Conservation (phyloP, 192 early-diverging fungal species). For the Polychytrium aggregatum region DNA sequence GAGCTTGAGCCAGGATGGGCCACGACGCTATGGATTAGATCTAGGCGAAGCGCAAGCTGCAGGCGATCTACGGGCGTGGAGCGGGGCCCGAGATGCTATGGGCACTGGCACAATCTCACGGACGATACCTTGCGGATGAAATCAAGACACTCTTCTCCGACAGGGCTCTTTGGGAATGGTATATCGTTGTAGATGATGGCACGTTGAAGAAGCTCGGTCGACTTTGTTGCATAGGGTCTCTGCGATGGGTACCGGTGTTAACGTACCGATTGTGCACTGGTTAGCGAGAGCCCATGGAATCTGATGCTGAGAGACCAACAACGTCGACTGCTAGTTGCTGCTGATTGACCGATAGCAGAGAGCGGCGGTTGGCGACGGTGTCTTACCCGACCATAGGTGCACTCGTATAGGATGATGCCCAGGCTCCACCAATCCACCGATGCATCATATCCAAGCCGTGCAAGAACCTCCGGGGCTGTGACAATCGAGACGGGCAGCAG, state of each 20-base stretch:
- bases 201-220: too few relatives aligned
- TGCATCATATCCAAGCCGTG: slow-evolving; percentile 56
- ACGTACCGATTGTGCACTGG: background rate
- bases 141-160: too few relatives aligned
- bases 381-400: too few relatives aligned
- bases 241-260: background rate
- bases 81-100: slow-evolving; percentile 38
- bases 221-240: slow-evolving; percentile 1
- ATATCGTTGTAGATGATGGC: too few relatives aligned
- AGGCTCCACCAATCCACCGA: slow-evolving; percentile 94
- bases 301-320: slow-evolving; percentile 9
- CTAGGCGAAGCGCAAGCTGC: background rate
- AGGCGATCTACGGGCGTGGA: background rate
- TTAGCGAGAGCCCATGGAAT: background rate
- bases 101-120: slow-evolving; percentile 33
- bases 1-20: slow-evolving; percentile 3
- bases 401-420: slow-evolving; percentile 84
- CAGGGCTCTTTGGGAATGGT: too few relatives aligned
- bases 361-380: slow-evolving; percentile 45
- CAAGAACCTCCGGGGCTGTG: slow-evolving; percentile 30
- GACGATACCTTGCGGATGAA: too few relatives aligned
- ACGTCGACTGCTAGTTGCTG: slow-evolving; percentile 17
- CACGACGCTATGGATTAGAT: background rate
- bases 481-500: too few relatives aligned
- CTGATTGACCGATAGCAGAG: slow-evolving; percentile 13